A percentile compares a stretch with the other conserved stretches of the same genome.
phyloP scores from a whole-genome alignment of 768 basidiomycete species.

The Macrolepiota dolichaula region DNA sequence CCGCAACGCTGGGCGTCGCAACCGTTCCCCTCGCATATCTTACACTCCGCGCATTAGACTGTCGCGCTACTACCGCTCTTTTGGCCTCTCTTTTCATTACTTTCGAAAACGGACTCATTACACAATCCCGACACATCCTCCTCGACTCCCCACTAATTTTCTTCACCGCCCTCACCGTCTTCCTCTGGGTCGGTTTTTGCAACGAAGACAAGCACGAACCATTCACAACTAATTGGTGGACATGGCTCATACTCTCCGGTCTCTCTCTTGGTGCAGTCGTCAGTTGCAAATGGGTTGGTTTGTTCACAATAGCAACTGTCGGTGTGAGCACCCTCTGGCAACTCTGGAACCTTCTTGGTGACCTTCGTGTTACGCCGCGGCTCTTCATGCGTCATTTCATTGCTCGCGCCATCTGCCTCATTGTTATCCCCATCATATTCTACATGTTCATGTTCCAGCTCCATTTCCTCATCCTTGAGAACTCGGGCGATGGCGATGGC shows the following conservation, averaged over 20 bases:
- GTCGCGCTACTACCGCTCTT: slow-evolving; percentile 88
- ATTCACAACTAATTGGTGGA: slow-evolving; percentile 90
- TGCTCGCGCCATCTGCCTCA: slow-evolving; percentile 88
- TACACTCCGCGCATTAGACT: slow-evolving; percentile 89
- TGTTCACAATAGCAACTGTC: slow-evolving; percentile 96
- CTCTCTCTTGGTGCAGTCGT: slow-evolving; percentile 89
- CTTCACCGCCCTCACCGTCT: slow-evolving; percentile 89
- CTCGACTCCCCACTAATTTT: slow-evolving; percentile 98
- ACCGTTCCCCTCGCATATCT: slow-evolving; percentile 91
- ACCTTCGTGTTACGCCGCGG: slow-evolving; percentile 71
- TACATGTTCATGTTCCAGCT: slow-evolving; percentile 98
- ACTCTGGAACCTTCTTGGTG: slow-evolving; percentile 88
- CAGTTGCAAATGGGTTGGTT: slow-evolving; percentile 96
- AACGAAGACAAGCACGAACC: slow-evolving; percentile 85
- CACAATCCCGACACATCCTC: slow-evolving; percentile 95
- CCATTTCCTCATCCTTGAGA: slow-evolving; percentile 85
- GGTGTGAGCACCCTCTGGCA: slow-evolving; percentile 82
- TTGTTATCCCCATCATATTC: slow-evolving; percentile 78
- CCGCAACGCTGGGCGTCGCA: slow-evolving; percentile 83
- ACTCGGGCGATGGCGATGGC: slow-evolving; percentile 94
- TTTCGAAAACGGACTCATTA: slow-evolving; percentile 95
- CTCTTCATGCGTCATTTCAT: slow-evolving; percentile 82
- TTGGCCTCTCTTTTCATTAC: slow-evolving; percentile 89
- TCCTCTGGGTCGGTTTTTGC: slow-evolving; percentile 87
- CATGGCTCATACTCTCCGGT: slow-evolving; percentile 84